A percentile compares a stretch with the other conserved stretches of the same genome.
Conservation (phyloP, 176 grass and related monocot species). For the Phyllostachys edulis region DNA sequence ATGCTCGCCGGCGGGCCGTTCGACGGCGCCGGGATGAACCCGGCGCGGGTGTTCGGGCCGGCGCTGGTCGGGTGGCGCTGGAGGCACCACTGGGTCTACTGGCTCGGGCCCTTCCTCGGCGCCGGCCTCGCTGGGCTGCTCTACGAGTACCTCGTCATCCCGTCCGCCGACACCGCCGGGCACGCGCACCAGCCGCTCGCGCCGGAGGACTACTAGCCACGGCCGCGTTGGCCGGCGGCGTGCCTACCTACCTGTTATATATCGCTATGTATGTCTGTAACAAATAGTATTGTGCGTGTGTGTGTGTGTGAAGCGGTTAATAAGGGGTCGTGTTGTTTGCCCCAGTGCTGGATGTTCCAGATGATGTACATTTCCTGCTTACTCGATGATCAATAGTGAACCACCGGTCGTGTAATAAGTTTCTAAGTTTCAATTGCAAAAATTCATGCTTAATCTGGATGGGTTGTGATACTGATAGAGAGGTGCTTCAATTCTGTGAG, state of each 20-base stretch:
- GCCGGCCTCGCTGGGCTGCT: conserved; percentile 59
- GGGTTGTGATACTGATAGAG: neutral
- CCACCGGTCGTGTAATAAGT: conserved; percentile 8
- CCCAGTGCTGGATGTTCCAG: neutral
- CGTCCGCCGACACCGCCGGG: conserved; percentile 21
- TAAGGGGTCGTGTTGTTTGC: conserved; percentile 28
- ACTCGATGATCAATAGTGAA: neutral
- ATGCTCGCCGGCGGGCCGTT: conserved; percentile 76
- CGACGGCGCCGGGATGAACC: conserved; percentile 92
- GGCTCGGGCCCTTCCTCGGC: conserved; percentile 79
- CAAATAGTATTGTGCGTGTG: neutral
- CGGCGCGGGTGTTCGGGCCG: conserved; percentile 74
- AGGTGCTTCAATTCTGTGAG: neutral
- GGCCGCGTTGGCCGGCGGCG: neutral
- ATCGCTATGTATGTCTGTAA: neutral
- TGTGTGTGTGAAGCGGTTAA: conserved; percentile 20
- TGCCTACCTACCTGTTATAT: neutral
- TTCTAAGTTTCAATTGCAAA: neutral
- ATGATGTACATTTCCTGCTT: conserved; percentile 8
- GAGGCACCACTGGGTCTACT: conserved; percentile 94
- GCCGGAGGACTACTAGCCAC: conserved; percentile 78
- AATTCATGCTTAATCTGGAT: neutral
- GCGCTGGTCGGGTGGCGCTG: conserved; percentile 84
- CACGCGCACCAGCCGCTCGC: conserved; percentile 82
- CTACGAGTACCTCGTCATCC: conserved; percentile 87